phyloP scores from a whole-genome alignment of 2,329 filamentous ascomycete genomes.

The Fusarium sp. region DNA sequence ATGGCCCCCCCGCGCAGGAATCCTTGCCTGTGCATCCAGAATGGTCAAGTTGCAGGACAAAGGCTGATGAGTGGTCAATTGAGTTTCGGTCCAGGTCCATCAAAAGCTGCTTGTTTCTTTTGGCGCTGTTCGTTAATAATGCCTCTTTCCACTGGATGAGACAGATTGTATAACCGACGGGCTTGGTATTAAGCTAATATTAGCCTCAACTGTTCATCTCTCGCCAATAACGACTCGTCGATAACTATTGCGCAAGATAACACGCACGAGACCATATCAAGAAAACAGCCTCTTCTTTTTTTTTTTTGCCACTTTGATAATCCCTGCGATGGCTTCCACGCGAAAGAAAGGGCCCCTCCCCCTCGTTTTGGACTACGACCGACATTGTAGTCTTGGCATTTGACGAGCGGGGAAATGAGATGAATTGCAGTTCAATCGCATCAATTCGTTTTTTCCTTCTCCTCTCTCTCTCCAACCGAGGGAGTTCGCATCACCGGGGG shows the following conservation, averaged over 20 bases:
- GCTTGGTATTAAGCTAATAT: constrained; percentile 6
- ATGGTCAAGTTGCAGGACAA: constrained; percentile 13
- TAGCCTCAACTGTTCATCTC: background rate
- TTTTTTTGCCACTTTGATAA: background rate
- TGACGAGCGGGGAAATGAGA: background rate
- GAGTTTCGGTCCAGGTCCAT: background rate
- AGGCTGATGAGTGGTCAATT: constrained; percentile 6
- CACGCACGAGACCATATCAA: constrained; percentile 34
- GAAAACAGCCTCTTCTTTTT: background rate
- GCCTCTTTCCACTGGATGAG: background rate
- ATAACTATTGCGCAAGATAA: constrained; percentile 1
- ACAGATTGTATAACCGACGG: background rate
- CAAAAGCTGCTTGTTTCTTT: constrained; percentile 1
- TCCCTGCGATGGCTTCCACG: background rate
- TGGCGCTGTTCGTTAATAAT: background rate
- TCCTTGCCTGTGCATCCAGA: constrained; percentile 5
- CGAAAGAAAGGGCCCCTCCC: constrained; percentile 15
- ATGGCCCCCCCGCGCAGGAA: constrained; percentile 13
- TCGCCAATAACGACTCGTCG: constrained; percentile 1
- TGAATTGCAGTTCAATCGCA: background rate
- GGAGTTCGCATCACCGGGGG: background rate
- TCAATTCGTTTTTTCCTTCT: background rate
- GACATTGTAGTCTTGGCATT: constrained; percentile 27
- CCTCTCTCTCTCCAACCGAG: background rate
- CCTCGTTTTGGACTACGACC: constrained; percentile 17